Evolutionary conservation across 805 yeast genomes (phyloP), one percentile per base, ranked within the genome.

Genomic region (Nakazawaea siamensis): DNA sequence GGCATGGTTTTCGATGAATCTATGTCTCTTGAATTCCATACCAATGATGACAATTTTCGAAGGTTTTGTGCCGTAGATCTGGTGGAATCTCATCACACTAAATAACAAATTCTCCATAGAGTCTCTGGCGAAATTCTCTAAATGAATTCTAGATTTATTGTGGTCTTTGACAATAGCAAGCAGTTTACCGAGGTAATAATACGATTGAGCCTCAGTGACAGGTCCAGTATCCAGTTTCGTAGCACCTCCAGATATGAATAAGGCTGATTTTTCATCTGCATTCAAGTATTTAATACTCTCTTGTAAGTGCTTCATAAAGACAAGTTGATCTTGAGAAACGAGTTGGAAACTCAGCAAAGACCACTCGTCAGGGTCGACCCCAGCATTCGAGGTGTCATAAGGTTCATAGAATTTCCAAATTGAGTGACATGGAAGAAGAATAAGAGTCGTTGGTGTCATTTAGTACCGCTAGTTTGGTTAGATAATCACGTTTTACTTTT

Each of bases 91-190:
- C 24, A 70, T 61, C 2, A 80, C 43, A 43, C 80, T 73, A 51
- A 73, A 81, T 3, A 81, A 40, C 5, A 83, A 69, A 52, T 84
- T 84, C 49, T 84, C 94, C 49, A 79, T 79, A 1, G 92, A 81
- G 52, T 84, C 94, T 26, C 85, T 57, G 0, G 94, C 86, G 50
- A 54, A 79, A 44, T 80, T 88, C 48, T 84, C 95, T 1, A 76
- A 56, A 5, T 61, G 41, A 1, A 79, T 54, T 31, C 60, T 31
- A n/a, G 14, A 26, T 11, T 21, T 28, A 26, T 32, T 25, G 24
- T 39, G 18, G 15, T 30, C 31, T 21, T 20, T 29, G 26, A 36
- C 43, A 38, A 42, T 32, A 8, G 52, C 60, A 32, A 73, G 43
- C 11, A 54, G 49, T 24, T 46, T 27, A 1, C 73, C 68, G 15